A percentile compares a stretch with the other conserved stretches of the same genome.
These are phyloP conservation scores for Isabelozyma heimii DNA, from an alignment of 805 yeast species.

Conservation along the genomic window DNA sequence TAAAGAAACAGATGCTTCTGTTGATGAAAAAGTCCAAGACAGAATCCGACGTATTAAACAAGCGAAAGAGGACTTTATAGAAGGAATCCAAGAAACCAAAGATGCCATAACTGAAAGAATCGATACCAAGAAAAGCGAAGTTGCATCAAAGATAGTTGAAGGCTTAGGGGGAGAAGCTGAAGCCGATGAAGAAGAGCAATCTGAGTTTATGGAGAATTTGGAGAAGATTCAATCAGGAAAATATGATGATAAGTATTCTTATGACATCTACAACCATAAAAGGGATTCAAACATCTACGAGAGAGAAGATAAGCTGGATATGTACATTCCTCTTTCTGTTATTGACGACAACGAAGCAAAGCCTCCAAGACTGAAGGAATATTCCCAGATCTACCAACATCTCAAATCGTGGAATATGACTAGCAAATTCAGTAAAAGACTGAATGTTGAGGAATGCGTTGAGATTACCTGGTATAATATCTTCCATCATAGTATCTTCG, in stretches of 20 bases:
- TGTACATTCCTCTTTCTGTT: background rate
- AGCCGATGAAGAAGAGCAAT: background rate
- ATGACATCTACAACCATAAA: too few relatives aligned
- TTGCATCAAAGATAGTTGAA: background rate
- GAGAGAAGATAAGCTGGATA: background rate
- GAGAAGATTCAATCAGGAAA: background rate
- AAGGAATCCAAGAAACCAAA: background rate
- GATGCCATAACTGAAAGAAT: background rate
- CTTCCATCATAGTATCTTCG: conserved; percentile 50
- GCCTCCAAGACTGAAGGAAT: background rate
- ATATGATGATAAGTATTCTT: background rate
- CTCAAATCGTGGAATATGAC: background rate
- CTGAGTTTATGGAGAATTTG: background rate
- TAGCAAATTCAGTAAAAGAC: background rate
- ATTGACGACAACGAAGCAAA: background rate
- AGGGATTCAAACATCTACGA: background rate
- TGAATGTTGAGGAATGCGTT: conserved; percentile 31
- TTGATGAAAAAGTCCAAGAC: conserved; percentile 12
- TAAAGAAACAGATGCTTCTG: conserved; percentile 14
- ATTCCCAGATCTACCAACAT: background rate
- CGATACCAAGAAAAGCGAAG: background rate
- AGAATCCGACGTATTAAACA: background rate
- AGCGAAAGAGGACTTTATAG: background rate
- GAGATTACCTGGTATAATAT: conserved; percentile 53
- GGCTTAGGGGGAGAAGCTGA: background rate